Conservation (phyloP, 1,284 basidiomycete genomes). For the Cerioporus squamosus region DNA sequence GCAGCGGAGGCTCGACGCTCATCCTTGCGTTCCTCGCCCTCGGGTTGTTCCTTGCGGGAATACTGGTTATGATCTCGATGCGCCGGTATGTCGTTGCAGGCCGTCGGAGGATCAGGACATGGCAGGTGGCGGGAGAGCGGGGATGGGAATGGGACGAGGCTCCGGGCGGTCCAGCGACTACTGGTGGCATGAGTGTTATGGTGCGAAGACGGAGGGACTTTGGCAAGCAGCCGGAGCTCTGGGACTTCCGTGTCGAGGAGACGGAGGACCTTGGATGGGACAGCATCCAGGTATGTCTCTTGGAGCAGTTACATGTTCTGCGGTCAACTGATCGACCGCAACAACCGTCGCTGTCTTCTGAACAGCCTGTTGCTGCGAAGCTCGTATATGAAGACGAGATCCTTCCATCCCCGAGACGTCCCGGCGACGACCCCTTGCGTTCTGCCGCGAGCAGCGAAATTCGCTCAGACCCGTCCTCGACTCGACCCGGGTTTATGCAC, state of each 20-base stretch:
- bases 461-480: not conserved
- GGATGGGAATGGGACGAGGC: constrained; percentile 10
- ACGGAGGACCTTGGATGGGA: constrained; percentile 14
- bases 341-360: not conserved
- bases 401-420: not conserved
- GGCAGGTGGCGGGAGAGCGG: not conserved
- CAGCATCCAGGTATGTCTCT: constrained; percentile 23
- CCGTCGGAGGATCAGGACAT: constrained; percentile 11
- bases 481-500: not conserved
- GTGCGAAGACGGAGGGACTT: constrained; percentile 10
- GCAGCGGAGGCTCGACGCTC: constrained; percentile 30
- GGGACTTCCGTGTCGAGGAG: constrained; percentile 17
- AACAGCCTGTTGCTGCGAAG: constrained; percentile 14
- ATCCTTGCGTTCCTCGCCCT: constrained; percentile 35
- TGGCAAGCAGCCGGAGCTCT: constrained; percentile 28
- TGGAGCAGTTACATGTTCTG: not conserved
- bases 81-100: constrained; percentile 24
- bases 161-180: not conserved
- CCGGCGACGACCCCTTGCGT: not conserved
- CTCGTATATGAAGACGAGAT: not conserved
- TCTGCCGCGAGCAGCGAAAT: not conserved
- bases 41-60: constrained; percentile 32
- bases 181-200: not conserved
- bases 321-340: not conserved
- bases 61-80: constrained; percentile 31